A percentile compares a stretch with the other conserved stretches of the same genome.
Evolutionary conservation across 805 yeast species (phyloP).

Genomic region (Tetrapisispora nanseiensis): DNA sequence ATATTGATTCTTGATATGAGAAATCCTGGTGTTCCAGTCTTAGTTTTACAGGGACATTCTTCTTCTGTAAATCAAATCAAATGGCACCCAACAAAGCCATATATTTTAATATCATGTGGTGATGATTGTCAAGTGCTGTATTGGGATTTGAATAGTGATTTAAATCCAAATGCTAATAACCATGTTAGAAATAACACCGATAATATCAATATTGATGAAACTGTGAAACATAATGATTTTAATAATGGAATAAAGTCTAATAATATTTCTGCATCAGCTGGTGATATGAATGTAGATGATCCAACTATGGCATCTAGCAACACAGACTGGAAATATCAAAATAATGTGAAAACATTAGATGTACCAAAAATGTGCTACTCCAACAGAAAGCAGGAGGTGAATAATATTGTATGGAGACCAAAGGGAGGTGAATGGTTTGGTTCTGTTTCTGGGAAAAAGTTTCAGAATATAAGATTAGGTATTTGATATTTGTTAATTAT

Average conservation of each 20-base stretch:
- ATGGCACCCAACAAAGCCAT: slow-evolving; percentile 72
- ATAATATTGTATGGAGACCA: slow-evolving; percentile 64
- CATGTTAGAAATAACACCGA: neutral
- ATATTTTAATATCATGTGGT: slow-evolving; percentile 52
- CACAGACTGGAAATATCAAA: slow-evolving; percentile 1
- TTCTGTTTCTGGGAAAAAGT: slow-evolving; percentile 31
- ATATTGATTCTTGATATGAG: slow-evolving; percentile 74
- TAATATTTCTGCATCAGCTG: neutral
- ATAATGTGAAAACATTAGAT: slow-evolving; percentile 7
- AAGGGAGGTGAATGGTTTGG: slow-evolving; percentile 72
- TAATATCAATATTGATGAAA: neutral
- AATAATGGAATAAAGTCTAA: neutral
- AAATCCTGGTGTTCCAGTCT: slow-evolving; percentile 73
- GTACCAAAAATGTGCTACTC: slow-evolving; percentile 38
- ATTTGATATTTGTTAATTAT: neutral
- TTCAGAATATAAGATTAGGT: slow-evolving; percentile 27
- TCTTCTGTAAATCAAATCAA: slow-evolving; percentile 60
- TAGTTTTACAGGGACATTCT: slow-evolving; percentile 57
- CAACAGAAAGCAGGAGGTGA: slow-evolving; percentile 60
- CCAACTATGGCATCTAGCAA: neutral
- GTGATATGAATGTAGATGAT: slow-evolving; percentile 2
- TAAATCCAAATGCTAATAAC: neutral
- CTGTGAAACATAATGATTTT: neutral
- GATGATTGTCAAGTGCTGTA: slow-evolving; percentile 65
- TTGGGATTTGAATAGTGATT: slow-evolving; percentile 46